These are phyloP conservation scores for Delitschia confertaspora DNA, from an alignment of 495 filamentous ascomycete species.

Conservation along the genomic window DNA sequence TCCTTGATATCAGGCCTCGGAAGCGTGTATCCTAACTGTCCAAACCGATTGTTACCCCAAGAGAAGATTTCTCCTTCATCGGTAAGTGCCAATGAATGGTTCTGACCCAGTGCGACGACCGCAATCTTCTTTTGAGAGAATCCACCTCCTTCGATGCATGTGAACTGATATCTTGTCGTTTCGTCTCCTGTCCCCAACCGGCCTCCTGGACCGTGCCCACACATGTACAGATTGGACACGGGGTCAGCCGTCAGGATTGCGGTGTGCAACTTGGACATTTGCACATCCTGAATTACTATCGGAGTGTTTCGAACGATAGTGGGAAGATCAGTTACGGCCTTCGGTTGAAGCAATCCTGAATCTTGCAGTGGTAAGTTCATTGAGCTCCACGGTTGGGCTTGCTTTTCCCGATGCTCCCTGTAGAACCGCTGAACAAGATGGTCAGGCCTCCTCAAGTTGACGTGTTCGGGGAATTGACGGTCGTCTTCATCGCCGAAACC, in stretches of 20 bases:
- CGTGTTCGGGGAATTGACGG: conserved; percentile 81
- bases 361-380: conserved; percentile 27
- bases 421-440: conserved; percentile 65
- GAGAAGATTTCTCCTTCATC: conserved; percentile 76
- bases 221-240: conserved; percentile 84
- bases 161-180: conserved; percentile 73
- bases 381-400: conserved; percentile 21
- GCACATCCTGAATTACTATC: conserved; percentile 63
- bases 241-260: conserved; percentile 86
- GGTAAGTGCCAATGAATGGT: conserved; percentile 80
- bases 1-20: conserved; percentile 44
- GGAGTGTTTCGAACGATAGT: conserved; percentile 58
- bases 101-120: conserved; percentile 73
- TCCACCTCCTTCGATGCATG: conserved; percentile 63
- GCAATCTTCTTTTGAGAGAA: conserved; percentile 61
- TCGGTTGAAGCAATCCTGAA: conserved; percentile 24
- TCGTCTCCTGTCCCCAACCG: conserved; percentile 87
- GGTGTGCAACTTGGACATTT: conserved; percentile 85
- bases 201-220: conserved; percentile 85
- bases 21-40: conserved; percentile 76
- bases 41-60: conserved; percentile 83
- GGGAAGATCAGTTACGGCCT: conserved; percentile 46
- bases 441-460: conserved; percentile 67
- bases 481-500: conserved; percentile 92
- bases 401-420: conserved; percentile 29